Percentiles rank a stretch among this genome's conserved stretches.
Conservation (phyloP, 148 eudicot species). For the Dianthus caryophyllus region DNA sequence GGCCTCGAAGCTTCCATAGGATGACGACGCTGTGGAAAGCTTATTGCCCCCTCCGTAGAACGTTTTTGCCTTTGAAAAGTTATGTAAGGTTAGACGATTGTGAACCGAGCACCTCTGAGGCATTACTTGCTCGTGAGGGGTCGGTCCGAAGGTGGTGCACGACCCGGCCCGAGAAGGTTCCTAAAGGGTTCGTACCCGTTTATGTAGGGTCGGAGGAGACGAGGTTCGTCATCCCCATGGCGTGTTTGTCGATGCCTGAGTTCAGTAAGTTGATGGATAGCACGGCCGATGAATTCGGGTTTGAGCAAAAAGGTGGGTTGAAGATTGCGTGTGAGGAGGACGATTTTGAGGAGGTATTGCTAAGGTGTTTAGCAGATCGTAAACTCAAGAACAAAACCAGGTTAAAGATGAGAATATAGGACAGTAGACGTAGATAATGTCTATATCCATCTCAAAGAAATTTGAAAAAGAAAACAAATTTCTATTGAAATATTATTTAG, state of each 20-base stretch:
- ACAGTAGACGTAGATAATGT: neutral
- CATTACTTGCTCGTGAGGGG: neutral
- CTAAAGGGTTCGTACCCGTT: constrained; percentile 21
- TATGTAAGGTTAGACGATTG: neutral
- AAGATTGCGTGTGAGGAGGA: constrained; percentile 26
- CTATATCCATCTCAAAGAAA: neutral
- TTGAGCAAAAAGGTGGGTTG: constrained; percentile 23
- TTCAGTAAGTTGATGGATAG: constrained; percentile 20
- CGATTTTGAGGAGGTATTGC: constrained; percentile 21
- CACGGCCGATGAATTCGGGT: constrained; percentile 24
- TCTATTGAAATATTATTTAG: neutral
- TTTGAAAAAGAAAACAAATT: neutral
- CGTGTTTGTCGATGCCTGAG: constrained; percentile 17
- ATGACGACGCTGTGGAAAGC: neutral
- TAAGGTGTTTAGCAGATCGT: constrained; percentile 15
- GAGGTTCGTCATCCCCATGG: constrained; percentile 22
- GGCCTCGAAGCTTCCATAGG: neutral
- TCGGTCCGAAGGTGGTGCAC: constrained; percentile 6
- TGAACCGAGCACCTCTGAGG: constrained; percentile 6
- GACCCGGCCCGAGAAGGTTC: constrained; percentile 13
- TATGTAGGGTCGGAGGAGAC: constrained; percentile 18
- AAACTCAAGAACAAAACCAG: constrained; percentile 16
- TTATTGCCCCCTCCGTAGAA: neutral
- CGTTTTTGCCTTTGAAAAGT: neutral
- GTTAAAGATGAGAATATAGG: neutral